Evolutionary conservation across 352 stramenopile genomes (phyloP).

Genomic region (Phytophthora rubi): DNA sequence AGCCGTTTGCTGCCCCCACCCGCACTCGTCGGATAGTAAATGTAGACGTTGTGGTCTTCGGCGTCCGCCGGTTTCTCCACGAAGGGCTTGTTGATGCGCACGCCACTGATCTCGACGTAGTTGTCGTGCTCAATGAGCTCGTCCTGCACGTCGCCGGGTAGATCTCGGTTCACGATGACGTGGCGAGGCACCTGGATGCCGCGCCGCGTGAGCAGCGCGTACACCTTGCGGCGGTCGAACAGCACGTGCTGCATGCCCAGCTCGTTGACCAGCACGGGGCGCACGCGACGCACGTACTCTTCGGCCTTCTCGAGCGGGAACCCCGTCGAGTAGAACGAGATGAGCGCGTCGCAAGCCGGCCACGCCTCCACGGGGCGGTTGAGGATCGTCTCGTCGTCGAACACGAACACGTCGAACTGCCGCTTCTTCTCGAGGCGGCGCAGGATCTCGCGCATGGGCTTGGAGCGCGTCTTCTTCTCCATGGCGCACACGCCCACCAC

Average conservation of each 20-base stretch:
- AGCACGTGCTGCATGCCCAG: conserved; percentile 96
- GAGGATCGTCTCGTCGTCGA: conserved; percentile 97
- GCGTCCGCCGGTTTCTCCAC: conserved; percentile 99
- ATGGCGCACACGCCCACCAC: conserved; percentile 98
- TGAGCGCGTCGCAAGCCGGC: conserved; percentile 97
- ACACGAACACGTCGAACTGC: conserved; percentile 98
- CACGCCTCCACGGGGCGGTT: conserved; percentile 94
- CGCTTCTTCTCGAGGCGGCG: conserved; percentile 90
- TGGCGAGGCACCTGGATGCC: conserved; percentile 97
- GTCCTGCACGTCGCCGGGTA: conserved; percentile 66
- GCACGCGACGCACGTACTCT: conserved; percentile 95
- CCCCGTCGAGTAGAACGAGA: conserved; percentile 98
- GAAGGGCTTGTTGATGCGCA: conserved; percentile 99
- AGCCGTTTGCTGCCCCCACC: conserved; percentile 98
- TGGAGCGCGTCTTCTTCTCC: conserved; percentile 98
- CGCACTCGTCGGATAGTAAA: conserved; percentile 98
- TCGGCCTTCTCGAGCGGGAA: conserved; percentile 98
- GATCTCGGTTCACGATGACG: conserved; percentile 95
- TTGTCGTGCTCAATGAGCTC: conserved; percentile 84
- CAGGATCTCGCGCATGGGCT: conserved; percentile 98
- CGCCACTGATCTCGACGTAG: conserved; percentile 93
- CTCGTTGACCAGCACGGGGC: conserved; percentile 98
- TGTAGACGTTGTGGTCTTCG: conserved; percentile 99
- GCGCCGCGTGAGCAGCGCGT: conserved; percentile 94
- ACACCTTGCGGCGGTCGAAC: conserved; percentile 96